Percentiles rank a stretch among this genome's conserved stretches.
These are phyloP conservation scores for Arthrobotrys conoides DNA, from an alignment of 2,329 filamentous ascomycete species.

Conservation along the genomic window DNA sequence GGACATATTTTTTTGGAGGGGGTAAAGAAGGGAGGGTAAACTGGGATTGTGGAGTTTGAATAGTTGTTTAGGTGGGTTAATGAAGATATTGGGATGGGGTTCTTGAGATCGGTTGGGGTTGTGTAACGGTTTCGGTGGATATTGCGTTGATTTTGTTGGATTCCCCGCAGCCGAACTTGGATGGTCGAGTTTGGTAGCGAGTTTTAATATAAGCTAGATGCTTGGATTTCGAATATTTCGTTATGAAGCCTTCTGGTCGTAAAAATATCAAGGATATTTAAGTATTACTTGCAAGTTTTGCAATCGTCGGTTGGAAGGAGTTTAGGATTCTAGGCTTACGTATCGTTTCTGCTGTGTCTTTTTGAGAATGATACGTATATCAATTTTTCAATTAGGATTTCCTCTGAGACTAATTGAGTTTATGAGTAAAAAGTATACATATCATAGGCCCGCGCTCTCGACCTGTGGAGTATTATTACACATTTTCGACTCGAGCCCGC, in stretches of 20 bases:
- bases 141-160: constrained; percentile 55
- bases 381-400: no score
- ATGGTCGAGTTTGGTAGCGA: background rate
- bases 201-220: no score
- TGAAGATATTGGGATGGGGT: background rate
- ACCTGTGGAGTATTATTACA: background rate
- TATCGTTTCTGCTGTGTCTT: background rate
- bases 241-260: background rate
- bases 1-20: constrained; percentile 13
- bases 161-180: constrained; percentile 28
- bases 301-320: background rate
- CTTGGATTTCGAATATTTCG: background rate
- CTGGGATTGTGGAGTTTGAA: constrained; percentile 7
- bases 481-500: constrained; percentile 3
- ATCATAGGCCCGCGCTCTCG: background rate
- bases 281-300: background rate
- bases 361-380: background rate
- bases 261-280: background rate
- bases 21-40: constrained; percentile 63
- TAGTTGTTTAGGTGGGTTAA: constrained; percentile 2
- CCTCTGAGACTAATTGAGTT: background rate
- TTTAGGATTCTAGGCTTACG: background rate
- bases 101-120: background rate
- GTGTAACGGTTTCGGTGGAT: background rate
- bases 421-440: background rate